Evolutionary conservation across 805 yeast genomes (phyloP), one percentile per base, ranked within the genome.

Genomic region (Zygosaccharomyces pseudorouxii): DNA sequence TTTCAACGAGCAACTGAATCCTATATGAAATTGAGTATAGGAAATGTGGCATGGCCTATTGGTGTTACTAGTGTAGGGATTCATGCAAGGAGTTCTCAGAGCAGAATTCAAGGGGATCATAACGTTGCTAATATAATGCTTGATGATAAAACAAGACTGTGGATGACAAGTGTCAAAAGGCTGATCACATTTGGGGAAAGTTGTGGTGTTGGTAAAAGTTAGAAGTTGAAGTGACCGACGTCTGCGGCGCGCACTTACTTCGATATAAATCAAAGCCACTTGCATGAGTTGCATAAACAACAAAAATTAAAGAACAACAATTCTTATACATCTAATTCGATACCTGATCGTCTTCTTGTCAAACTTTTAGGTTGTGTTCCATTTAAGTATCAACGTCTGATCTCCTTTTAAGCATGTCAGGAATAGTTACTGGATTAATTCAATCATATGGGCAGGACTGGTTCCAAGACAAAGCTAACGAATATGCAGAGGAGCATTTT

Each of bases 11-110:
- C 58, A 11, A 78, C 78, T 50, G 87, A 86, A 57, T 72, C 81
- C 22, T 89, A 89, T 57, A 69, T 88, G 72, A 77, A 83, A 53
- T 68, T 89, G 49, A 83, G 92, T 59, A 83, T 89, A 14, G 97
- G 96, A 1, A 86, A 87, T 56, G 88, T 85, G 2, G 90, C 93
- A 4, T 89, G 95, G 95, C 97, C 97, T 2, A 84, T 88, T 54
- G 97, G 96, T 23, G 86, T 89, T 11, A 71, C 80, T 6, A 79
- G 79, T 48, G 84, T 89, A 12, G 89, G 93, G 42, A 86, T 89
- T 49, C 96, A 88, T 62, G 82, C 81, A 9, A 70, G 95, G 51
- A 77, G 82, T 47, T 81, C 85, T 1, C 81, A 78, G 45, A 72
- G 75, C 49, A 78, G 77, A 54, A 76, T 84, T 29, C 73, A 79